Evolutionary conservation across 768 basidiomycete genomes (phyloP).

Genomic region (Boletus coccyginus): DNA sequence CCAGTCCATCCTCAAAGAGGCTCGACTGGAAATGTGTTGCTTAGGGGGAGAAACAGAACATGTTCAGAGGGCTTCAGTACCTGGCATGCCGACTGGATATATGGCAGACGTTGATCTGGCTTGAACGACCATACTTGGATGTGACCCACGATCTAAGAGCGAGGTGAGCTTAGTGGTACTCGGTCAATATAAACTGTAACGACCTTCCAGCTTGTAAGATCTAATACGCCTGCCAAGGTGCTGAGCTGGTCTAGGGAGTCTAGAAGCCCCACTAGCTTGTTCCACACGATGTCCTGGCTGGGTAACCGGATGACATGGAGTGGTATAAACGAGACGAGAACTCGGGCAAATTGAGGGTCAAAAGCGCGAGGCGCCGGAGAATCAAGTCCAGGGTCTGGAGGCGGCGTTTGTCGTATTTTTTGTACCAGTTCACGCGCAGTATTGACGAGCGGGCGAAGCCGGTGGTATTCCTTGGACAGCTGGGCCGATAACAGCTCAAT

Average conservation of each 20-base stretch:
- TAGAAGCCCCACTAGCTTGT: constrained; percentile 45
- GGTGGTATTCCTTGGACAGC: constrained; percentile 25
- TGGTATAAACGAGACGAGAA: constrained; percentile 65
- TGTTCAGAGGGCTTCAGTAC: constrained; percentile 32
- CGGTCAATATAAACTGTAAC: not conserved
- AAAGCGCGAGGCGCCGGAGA: constrained; percentile 57
- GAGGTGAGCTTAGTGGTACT: not conserved
- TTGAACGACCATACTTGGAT: constrained; percentile 47
- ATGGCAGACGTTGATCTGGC: constrained; percentile 45
- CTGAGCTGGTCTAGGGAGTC: constrained; percentile 56
- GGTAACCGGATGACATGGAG: constrained; percentile 58
- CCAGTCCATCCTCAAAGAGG: constrained; percentile 53
- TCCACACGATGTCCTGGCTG: constrained; percentile 49
- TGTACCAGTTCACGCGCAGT: constrained; percentile 17
- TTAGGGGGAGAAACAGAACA: not conserved
- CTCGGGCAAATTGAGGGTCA: constrained; percentile 65
- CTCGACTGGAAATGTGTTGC: constrained; percentile 41
- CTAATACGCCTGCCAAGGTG: constrained; percentile 41
- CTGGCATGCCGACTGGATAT: constrained; percentile 63
- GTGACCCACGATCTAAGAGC: constrained; percentile 45
- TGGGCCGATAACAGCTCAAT: constrained; percentile 27
- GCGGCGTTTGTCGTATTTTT: constrained; percentile 23
- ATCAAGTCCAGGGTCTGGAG: constrained; percentile 35
- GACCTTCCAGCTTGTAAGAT: constrained; percentile 65
- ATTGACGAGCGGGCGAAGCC: constrained; percentile 15